Base-by-base conservation (phyloP, 331 rosid species). In the Rhamnella rubrinervis region DNA sequence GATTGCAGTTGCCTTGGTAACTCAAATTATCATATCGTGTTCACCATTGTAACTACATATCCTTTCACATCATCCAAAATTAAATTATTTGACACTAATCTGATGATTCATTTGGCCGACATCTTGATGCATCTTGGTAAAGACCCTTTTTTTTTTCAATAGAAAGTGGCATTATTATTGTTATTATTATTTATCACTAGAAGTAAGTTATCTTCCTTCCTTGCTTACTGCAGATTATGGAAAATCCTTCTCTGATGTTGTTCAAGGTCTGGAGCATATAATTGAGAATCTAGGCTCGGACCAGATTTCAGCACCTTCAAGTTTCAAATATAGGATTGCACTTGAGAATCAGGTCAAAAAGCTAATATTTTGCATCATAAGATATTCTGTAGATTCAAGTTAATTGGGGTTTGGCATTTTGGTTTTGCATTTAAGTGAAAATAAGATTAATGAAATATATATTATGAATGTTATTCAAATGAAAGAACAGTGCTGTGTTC, bases 261-360 rank as follows among this genome's bases (percentile, higher is more conserved):
- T 89, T 79, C 91, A 85, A 85, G 85, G 95, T 73, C 77, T 91
- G 63, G 86, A 70, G 81, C 86, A 88, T 71, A 81, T 85, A 63
- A 67, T 85, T 59, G 98, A 93, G 86, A 91, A 88, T 75, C 77
- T 84, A 23, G 85, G 80, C 37, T 73, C 83, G 37, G 89, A 85
- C 75, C 89, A 78, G 61, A 85, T 82, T 71, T 75, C 92, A 9
- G 89, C 87, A 56, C 91, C 98, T 6, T 85, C 96, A 18, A 88
- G 81, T 89, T 89, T 89, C 87, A 91, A 91, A 78, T 93, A 91
- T 71, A 84, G 89, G 77, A 76, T 91, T 80, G 90, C 97, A 41
- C 91, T 93, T 61, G 95, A 88, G 77, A 93, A 93, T 59, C 98
- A 93, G 98, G 97, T 90, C 70, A 76, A 41, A 76, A 72, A 78